These are phyloP conservation scores for Tulasnella sp. DNA, from an alignment of 768 basidiomycete species.

Conservation along the genomic window DNA sequence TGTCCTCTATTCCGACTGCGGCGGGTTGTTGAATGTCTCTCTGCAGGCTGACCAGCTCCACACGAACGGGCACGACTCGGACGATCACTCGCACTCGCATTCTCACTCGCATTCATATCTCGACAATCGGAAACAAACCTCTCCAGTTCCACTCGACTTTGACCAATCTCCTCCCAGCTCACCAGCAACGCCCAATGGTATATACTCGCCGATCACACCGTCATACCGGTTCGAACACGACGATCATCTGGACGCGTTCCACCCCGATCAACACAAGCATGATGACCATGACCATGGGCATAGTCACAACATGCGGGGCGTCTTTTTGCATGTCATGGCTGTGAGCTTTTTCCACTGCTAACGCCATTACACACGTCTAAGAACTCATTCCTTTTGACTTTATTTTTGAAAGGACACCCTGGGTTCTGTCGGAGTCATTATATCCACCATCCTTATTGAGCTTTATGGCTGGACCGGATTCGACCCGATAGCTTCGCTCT, in stretches of 20 bases:
- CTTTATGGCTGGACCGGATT: conserved; percentile 98
- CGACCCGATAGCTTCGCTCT: conserved; percentile 93
- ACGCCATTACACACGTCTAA: not conserved
- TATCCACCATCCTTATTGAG: conserved; percentile 91
- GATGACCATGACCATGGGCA: conserved; percentile 53
- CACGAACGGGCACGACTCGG: conserved; percentile 11
- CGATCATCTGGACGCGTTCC: conserved; percentile 36
- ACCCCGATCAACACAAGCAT: conserved; percentile 35
- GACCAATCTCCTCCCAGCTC: conserved; percentile 1
- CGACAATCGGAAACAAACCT: not conserved
- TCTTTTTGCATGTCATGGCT: conserved; percentile 88
- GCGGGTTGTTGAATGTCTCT: not conserved
- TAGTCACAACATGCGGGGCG: conserved; percentile 98
- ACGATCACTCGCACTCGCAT: conserved; percentile 22
- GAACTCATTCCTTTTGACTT: not conserved
- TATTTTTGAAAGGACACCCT: conserved; percentile 70
- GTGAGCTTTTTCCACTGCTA: conserved; percentile 37
- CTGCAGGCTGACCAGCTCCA: not conserved
- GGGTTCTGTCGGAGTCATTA: conserved; percentile 95
- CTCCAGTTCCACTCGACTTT: not conserved
- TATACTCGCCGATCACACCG: conserved; percentile 49
- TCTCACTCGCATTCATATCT: conserved; percentile 18
- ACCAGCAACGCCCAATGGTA: not conserved
- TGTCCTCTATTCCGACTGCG: not conserved
- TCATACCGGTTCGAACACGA: conserved; percentile 51